Evolutionary conservation across 2,329 filamentous ascomycete species (phyloP).

Genomic region (Colletotrichum musae): DNA sequence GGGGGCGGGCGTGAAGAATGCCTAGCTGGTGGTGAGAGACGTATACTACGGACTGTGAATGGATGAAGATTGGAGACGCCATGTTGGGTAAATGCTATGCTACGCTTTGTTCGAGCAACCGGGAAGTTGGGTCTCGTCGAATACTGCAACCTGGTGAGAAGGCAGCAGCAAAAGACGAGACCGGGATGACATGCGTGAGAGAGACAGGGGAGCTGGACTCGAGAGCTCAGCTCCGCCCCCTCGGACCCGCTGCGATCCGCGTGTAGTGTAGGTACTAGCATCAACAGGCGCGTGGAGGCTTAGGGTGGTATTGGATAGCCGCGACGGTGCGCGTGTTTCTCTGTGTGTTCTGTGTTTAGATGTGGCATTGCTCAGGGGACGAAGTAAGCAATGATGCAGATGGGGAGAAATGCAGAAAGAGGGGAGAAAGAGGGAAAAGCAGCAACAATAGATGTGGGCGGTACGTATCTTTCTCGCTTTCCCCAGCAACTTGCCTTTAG

Average conservation of each 20-base stretch:
- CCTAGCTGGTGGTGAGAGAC: not conserved
- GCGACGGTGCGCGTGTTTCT: slow-evolving; percentile 1
- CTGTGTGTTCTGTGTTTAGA: not conserved
- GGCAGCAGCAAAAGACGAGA: no score
- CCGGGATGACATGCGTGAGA: no score
- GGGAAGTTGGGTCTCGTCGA: no score
- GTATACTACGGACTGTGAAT: no score
- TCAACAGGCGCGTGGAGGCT: slow-evolving; percentile 4
- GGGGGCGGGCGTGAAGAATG: slow-evolving; percentile 8
- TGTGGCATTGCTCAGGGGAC: not conserved
- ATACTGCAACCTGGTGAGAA: no score
- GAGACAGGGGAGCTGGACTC: no score
- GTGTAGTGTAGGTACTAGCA: no score
- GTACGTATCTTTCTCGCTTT: not conserved
- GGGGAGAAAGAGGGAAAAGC: not conserved
- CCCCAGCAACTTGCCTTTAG: not conserved
- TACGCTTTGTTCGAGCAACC: no score
- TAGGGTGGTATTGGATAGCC: slow-evolving; percentile 12
- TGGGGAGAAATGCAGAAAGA: not conserved
- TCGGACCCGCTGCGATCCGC: no score
- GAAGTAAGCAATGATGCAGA: not conserved
- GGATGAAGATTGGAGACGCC: not conserved
- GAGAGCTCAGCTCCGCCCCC: no score
- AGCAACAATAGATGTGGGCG: no score
- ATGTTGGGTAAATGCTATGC: slow-evolving; percentile 2